A percentile compares a stretch with the other conserved stretches of the same genome.
phyloP scores from a whole-genome alignment of 768 basidiomycete genomes.

The Kwoniella shandongensis region DNA sequence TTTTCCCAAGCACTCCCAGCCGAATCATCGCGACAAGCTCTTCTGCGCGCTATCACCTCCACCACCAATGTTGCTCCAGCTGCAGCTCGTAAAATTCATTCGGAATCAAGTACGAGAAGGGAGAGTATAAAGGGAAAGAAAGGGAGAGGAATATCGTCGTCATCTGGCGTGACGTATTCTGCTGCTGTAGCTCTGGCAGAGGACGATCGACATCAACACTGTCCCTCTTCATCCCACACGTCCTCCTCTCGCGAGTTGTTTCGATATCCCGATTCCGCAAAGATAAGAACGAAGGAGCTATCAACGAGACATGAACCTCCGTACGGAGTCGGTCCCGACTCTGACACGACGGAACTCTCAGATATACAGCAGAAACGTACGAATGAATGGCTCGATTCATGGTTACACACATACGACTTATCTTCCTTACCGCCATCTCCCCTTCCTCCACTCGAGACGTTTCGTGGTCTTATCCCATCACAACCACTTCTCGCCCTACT shows the following conservation, averaged over 20 bases:
- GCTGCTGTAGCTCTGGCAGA: constrained; percentile 12
- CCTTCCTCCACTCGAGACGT: constrained; percentile 21
- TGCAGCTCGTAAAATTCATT: background rate
- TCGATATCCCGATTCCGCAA: no score
- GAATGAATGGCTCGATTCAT: constrained; percentile 11
- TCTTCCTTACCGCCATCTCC: constrained; percentile 19
- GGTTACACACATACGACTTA: constrained; percentile 16
- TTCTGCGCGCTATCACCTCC: constrained; percentile 7
- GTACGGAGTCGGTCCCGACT: no score
- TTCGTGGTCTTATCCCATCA: constrained; percentile 19
- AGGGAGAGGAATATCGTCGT: constrained; percentile 4
- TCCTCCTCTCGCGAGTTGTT: no score
- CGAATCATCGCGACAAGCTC: constrained; percentile 27
- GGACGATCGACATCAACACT: background rate
- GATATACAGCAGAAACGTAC: no score
- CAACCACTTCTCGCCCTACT: constrained; percentile 20
- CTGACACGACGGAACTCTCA: no score
- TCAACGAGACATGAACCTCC: no score
- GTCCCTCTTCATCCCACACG: no score
- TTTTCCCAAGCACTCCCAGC: constrained; percentile 16
- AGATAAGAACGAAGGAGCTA: no score
- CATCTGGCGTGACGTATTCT: constrained; percentile 5
- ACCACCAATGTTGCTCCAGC: background rate
- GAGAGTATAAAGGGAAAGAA: background rate
- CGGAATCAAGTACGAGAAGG: background rate